Conservation (phyloP, 805 yeast genomes). For the Nakazawaea siamensis region DNA sequence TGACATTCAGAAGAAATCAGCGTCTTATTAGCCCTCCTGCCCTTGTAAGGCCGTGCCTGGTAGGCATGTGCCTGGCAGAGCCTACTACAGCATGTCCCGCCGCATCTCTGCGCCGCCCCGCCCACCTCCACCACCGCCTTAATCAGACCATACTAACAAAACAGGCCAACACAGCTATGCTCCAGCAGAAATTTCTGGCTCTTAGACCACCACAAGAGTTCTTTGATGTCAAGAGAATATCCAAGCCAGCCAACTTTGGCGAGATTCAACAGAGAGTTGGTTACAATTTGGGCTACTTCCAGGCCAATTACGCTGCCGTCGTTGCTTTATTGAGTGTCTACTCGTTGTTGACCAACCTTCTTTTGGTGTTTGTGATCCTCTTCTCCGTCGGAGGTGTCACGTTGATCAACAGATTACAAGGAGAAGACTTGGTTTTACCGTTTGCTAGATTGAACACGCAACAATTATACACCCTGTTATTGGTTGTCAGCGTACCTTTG, state of each 20-base stretch:
- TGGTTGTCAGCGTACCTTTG: conserved; percentile 68
- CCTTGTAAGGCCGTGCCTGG: too few species aligned
- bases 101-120: too few species aligned
- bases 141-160: background rate
- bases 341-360: conserved; percentile 78
- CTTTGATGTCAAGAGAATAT: conserved; percentile 80
- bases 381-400: conserved; percentile 67
- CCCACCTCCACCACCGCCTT: too few species aligned
- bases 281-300: conserved; percentile 80
- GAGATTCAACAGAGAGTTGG: conserved; percentile 86
- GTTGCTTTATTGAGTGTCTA: conserved; percentile 69
- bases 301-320: conserved; percentile 76
- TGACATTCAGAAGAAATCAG: too few species aligned
- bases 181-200: conserved; percentile 61
- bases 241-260: conserved; percentile 83
- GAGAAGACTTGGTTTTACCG: conserved; percentile 72
- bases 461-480: conserved; percentile 73
- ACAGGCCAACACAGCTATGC: conserved; percentile 36
- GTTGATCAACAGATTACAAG: conserved; percentile 73
- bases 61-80: too few species aligned
- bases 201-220: conserved; percentile 89
- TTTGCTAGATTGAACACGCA: conserved; percentile 62
- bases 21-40: too few species aligned
- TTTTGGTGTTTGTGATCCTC: conserved; percentile 74
- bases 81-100: too few species aligned